These are phyloP conservation scores for Ogataea methanolica DNA, from an alignment of 805 yeast species.

Conservation along the genomic window DNA sequence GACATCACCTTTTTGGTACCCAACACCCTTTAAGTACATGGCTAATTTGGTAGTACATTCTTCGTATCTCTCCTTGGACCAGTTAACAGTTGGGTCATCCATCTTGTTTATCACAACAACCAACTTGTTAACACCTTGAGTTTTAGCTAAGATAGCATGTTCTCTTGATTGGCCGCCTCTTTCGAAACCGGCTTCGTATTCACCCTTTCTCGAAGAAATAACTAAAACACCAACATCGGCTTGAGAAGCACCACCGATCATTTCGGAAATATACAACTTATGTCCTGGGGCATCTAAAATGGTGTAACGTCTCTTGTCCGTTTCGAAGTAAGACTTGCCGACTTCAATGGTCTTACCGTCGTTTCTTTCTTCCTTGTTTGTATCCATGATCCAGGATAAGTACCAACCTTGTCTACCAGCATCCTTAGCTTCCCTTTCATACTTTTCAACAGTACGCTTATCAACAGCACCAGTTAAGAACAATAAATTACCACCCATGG, in stretches of 20 bases:
- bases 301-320: constrained; percentile 96
- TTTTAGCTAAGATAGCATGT: constrained; percentile 95
- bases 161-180: constrained; percentile 99
- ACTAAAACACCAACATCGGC: constrained; percentile 98
- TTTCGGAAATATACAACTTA: constrained; percentile 96
- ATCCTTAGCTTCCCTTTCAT: constrained; percentile 97
- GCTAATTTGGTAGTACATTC: constrained; percentile 88
- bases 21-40: constrained; percentile 77
- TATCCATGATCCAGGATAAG: constrained; percentile 98
- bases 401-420: constrained; percentile 99
- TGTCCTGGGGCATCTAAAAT: constrained; percentile 99
- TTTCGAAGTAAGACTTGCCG: constrained; percentile 96
- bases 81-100: constrained; percentile 96
- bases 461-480: constrained; percentile 95
- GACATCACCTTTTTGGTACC: constrained; percentile 85
- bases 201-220: constrained; percentile 98
- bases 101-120: constrained; percentile 94
- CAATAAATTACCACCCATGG: constrained; percentile 97
- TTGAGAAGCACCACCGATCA: constrained; percentile 99
- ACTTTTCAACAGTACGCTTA: constrained; percentile 96
- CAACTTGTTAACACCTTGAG: constrained; percentile 95
- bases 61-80: constrained; percentile 95
- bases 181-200: constrained; percentile 98
- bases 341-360: constrained; percentile 99
- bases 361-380: constrained; percentile 96